Evolutionary conservation across 768 basidiomycete genomes (phyloP), one percentile per base, ranked within the genome.

Genomic region (Dioszegia crocea): DNA sequence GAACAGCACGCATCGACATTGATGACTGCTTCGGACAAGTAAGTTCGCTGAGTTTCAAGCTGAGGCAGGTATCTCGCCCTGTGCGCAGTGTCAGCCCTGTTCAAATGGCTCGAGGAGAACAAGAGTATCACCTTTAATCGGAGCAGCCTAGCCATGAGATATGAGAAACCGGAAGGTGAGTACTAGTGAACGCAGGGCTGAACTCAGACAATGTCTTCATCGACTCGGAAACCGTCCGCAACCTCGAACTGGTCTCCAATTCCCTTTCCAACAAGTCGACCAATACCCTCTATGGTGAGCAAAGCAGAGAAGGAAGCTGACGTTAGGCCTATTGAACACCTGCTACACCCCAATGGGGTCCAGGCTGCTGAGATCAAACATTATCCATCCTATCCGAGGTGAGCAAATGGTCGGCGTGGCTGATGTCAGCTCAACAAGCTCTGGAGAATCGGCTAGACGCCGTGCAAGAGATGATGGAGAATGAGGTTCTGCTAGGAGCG

Each of bases 341-440:
- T 91, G 90, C 0, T 88, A 82, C 66, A 97, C 93, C 0, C 85
- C 91, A 0, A 97, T 97, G 91, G 94, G 87, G 1, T 78, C 85
- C 1, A 82, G 94, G 8, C 81, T 93, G 38, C 77, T 97, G 39
- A 82, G 88, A 51, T 83, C 85, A 19, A 92, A 86, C 60, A 81
- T 97, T 33, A 80, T 96, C 14, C 86, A 91, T 12, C 92, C 92
- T 0, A 80, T 88, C 29, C 89, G 86, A 50, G 82, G 89, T 86
- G 67, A 44, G 68, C 43, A 6, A 9, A n/a, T 12, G 10, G 11
- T 11, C 6, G 19, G 19, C 19, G 4, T 4, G 4, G 31, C 45
- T 65, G 31, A 64, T n/a, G 8, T 17, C 30, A 55, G 57, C 24
- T 11, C 36, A 44, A 26, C 29, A 29, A 2, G 33, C 44, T 9